Percentiles rank a stretch among this genome's conserved stretches.
Conservation (phyloP, 2,329 filamentous ascomycete genomes). For the Phaeophleospora eucalypticola region DNA sequence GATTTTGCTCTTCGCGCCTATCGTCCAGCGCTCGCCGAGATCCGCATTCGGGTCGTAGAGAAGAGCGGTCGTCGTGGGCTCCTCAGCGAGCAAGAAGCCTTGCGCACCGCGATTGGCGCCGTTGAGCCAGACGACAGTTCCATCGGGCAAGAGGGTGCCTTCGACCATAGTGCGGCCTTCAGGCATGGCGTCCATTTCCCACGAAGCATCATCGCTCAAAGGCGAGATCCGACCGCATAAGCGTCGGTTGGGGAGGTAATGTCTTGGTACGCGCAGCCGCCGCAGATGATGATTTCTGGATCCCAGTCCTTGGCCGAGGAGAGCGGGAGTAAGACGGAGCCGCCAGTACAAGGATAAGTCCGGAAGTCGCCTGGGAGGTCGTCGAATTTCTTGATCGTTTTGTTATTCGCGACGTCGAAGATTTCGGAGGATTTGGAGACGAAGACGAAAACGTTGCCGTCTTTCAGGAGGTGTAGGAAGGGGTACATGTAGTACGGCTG, state of each 20-base stretch:
- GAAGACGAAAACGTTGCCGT: conserved; percentile 56
- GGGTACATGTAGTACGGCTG: conserved; percentile 62
- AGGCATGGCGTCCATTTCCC: conserved; percentile 62
- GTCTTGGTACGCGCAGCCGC: conserved; percentile 60
- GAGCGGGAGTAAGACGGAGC: conserved; percentile 60
- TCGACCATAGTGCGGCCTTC: conserved; percentile 58
- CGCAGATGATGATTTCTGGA: conserved; percentile 60
- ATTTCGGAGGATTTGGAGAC: conserved; percentile 52
- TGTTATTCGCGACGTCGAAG: conserved; percentile 55
- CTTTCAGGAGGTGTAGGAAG: conserved; percentile 55
- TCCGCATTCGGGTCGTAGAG: conserved; percentile 53
- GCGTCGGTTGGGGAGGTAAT: conserved; percentile 57
- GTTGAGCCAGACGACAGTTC: conserved; percentile 57
- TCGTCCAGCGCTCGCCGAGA: conserved; percentile 49
- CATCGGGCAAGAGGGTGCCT: conserved; percentile 56
- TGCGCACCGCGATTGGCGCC: conserved; percentile 56
- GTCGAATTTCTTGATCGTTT: conserved; percentile 54
- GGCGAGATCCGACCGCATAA: conserved; percentile 62
- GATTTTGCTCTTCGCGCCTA: conserved; percentile 41
- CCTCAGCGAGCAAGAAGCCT: conserved; percentile 54
- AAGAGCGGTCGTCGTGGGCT: conserved; percentile 53
- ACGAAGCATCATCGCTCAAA: conserved; percentile 52
- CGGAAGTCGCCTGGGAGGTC: conserved; percentile 61
- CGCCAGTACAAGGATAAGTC: conserved; percentile 65
- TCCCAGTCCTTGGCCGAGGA: conserved; percentile 55